These are phyloP conservation scores for Orbilia javanica DNA, from an alignment of 2,329 filamentous ascomycete species.

Conservation along the genomic window DNA sequence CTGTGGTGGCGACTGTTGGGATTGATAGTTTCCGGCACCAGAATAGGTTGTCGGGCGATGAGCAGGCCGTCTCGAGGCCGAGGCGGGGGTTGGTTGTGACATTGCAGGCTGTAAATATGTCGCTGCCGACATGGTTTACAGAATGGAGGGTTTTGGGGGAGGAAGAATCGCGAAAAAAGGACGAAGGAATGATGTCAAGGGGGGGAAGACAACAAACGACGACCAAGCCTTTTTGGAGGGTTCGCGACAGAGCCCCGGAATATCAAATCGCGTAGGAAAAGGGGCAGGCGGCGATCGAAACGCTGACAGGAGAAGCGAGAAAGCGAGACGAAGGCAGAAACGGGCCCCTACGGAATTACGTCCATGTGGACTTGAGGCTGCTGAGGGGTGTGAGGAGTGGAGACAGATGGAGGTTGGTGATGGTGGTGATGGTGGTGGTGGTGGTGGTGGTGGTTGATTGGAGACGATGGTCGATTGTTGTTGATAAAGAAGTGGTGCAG, in stretches of 20 bases:
- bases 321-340: slow-evolving; percentile 18
- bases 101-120: slow-evolving; percentile 55
- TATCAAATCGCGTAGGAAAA: slow-evolving; percentile 51
- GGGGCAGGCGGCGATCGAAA: slow-evolving; percentile 45
- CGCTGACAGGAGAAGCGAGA: slow-evolving; percentile 26
- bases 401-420: slow-evolving; percentile 1
- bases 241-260: slow-evolving; percentile 27
- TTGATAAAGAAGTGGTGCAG: background rate
- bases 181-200: slow-evolving; percentile 13
- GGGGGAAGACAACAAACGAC: slow-evolving; percentile 1
- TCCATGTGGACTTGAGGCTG: slow-evolving; percentile 42
- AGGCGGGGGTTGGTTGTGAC: slow-evolving; percentile 56
- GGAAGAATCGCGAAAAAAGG: slow-evolving; percentile 11
- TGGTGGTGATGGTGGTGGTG: slow-evolving; percentile 7
- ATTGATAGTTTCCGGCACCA: slow-evolving; percentile 46
- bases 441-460: background rate
- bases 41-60: slow-evolving; percentile 56
- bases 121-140: slow-evolving; percentile 56
- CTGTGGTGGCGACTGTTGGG: slow-evolving; percentile 43
- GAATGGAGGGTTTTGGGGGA: background rate
- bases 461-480: slow-evolving; percentile 2
- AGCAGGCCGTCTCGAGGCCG: slow-evolving; percentile 51
- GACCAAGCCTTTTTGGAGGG: slow-evolving; percentile 5
- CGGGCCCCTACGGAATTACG: slow-evolving; percentile 38
- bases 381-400: too few species aligned